These are phyloP conservation scores for Aspergillus ellipticus DNA, from an alignment of 495 filamentous ascomycete species.

Conservation along the genomic window DNA sequence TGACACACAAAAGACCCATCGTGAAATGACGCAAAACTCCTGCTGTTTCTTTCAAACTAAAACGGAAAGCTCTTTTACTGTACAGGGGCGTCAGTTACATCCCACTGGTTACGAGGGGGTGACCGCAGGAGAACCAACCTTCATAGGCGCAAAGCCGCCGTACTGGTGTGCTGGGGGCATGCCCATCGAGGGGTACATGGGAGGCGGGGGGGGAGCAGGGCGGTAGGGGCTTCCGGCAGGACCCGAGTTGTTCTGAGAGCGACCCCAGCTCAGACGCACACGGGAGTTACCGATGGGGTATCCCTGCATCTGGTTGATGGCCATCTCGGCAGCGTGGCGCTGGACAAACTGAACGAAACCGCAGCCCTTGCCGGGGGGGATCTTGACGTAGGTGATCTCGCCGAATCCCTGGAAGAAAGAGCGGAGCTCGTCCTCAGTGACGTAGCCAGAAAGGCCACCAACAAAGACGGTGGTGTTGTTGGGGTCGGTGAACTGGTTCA, in stretches of 20 bases:
- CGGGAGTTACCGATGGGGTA: constrained; percentile 99
- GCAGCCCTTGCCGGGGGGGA: constrained; percentile 97
- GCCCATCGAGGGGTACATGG: constrained; percentile 82
- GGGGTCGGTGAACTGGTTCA: constrained; percentile 99
- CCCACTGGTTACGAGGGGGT: not conserved
- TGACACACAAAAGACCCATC: constrained; percentile 45
- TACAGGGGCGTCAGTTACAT: constrained; percentile 12
- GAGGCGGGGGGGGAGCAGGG: constrained; percentile 86
- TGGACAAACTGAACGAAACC: constrained; percentile 99
- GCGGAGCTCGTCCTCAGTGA: constrained; percentile 97
- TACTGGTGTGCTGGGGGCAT: constrained; percentile 73
- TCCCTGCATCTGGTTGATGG: constrained; percentile 99
- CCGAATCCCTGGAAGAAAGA: constrained; percentile 99
- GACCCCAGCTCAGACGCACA: constrained; percentile 94
- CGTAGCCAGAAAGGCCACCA: constrained; percentile 94
- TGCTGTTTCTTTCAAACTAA: constrained; percentile 43
- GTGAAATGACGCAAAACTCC: constrained; percentile 48
- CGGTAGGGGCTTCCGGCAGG: constrained; percentile 96
- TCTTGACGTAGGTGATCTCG: constrained; percentile 99
- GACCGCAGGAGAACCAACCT: constrained; percentile 49
- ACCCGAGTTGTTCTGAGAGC: constrained; percentile 98
- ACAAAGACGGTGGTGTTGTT: constrained; percentile 99
- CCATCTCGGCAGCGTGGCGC: constrained; percentile 98
- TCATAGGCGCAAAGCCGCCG: constrained; percentile 70
- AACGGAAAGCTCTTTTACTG: constrained; percentile 44